Base-by-base conservation (phyloP, 495 filamentous ascomycete genomes). In the Talaromyces stipitatus region DNA sequence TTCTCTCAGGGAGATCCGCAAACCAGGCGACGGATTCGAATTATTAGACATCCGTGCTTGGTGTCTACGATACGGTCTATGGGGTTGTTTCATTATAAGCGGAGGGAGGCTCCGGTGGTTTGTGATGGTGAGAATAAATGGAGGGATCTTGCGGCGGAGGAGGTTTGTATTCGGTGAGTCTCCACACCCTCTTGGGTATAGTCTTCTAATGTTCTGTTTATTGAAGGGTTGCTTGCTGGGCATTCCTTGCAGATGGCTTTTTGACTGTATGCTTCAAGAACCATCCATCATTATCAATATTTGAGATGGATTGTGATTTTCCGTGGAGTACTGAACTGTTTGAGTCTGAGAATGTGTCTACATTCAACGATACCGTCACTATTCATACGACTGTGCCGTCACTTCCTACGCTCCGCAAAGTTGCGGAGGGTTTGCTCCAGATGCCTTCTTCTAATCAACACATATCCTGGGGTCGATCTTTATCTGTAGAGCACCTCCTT, bases 251-350 rank as follows among this genome's bases (percentile, higher is more conserved):
- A 0, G 72, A 74, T 47, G 69, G 70, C n/a, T 72, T 71, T 33
- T 62, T 74, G 4, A 72, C 70, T 0, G 67, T 73, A 12, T 73
- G 69, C 41, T 73, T 73, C 55, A 74, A 73, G 4, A 72, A 69
- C 24, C 64, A 68, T 43, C 72, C 72, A 0, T 56, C 65, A 7
- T 30, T 74, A 10, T 68, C 72, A 4, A 64, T 67, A 7, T 72
- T 71, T 30, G 72, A 73, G 54, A 67, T 74, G 66, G 60, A 70
- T 22, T 71, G 70, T 46, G 58, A 69, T 32, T 69, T 74, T 28
- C 67, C 72, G 0, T 74, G 70, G 70, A 63, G 59, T 12, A 64
- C 69, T 14, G 67, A 66, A 26, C 33, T 73, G 53, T 74, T 69
- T 61, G 72, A 72, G 50, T 70, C 72, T 16, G 70, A 72, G 20